Conservation (phyloP, 2,329 filamentous ascomycete species). For the Cordyceps farinosa region DNA sequence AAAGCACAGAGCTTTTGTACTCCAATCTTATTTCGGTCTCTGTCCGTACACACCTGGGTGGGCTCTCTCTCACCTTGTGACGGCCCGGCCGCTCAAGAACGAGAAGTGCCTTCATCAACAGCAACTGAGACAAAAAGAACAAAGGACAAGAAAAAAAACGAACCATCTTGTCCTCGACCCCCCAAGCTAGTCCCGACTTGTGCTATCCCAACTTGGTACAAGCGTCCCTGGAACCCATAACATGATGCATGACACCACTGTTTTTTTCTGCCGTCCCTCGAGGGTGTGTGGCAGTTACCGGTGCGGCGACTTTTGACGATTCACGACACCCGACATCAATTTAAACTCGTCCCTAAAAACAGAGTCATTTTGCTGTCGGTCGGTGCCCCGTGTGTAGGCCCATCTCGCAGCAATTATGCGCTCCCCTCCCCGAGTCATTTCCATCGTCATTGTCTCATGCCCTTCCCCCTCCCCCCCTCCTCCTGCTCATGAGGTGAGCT, state of each 20-base stretch:
- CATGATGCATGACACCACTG: no score
- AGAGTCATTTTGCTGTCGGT: neutral
- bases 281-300: no score
- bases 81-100: no score
- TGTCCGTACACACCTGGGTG: neutral
- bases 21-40: neutral
- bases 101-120: no score
- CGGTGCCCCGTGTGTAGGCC: neutral
- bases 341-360: neutral
- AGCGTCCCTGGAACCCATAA: no score
- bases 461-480: neutral
- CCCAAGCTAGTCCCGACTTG: no score
- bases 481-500: slow-evolving; percentile 3
- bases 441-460: neutral
- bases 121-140: neutral
- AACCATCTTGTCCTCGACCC: neutral
- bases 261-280: no score
- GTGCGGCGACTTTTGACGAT: neutral
- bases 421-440: neutral
- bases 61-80: neutral
- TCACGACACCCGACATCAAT: neutral
- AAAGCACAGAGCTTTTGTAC: neutral
- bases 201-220: no score
- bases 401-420: neutral
- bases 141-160: neutral